phyloP scores from a whole-genome alignment of 2,329 filamentous ascomycete genomes.

The Stemphylium beticola region DNA sequence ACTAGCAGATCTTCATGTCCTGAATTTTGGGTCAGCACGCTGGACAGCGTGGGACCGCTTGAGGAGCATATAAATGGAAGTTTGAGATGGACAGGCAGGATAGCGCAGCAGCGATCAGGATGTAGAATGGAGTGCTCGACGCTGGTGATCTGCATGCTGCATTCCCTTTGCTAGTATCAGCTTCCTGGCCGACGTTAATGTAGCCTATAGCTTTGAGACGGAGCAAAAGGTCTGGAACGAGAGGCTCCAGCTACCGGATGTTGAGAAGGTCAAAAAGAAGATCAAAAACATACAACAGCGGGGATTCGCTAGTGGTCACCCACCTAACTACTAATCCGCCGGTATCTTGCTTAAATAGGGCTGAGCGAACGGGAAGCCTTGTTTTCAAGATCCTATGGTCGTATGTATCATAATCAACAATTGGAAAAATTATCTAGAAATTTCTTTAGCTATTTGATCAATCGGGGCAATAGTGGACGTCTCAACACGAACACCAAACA shows the following conservation, averaged over 20 bases:
- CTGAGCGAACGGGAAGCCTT: no score
- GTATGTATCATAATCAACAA: no score
- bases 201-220: conserved; percentile 29
- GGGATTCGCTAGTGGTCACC: no score
- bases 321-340: no score
- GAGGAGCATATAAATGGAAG: conserved; percentile 21
- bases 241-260: conserved; percentile 25
- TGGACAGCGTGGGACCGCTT: conserved; percentile 21
- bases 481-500: no score
- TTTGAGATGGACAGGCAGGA: conserved; percentile 18
- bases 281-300: no score
- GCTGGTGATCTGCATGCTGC: conserved; percentile 24
- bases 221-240: conserved; percentile 32
- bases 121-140: conserved; percentile 17
- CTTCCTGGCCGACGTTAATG: conserved; percentile 31
- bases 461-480: no score
- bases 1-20: conserved; percentile 31
- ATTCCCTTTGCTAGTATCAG: conserved; percentile 26
- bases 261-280: conserved; percentile 25
- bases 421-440: no score
- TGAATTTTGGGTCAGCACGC: conserved; percentile 24
- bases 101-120: conserved; percentile 11
- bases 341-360: background rate
- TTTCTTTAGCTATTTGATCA: no score
- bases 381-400: no score